A percentile compares a stretch with the other conserved stretches of the same genome.
phyloP scores from a whole-genome alignment of 257 asterid genomes.

The Nicotiana sylvestris region DNA sequence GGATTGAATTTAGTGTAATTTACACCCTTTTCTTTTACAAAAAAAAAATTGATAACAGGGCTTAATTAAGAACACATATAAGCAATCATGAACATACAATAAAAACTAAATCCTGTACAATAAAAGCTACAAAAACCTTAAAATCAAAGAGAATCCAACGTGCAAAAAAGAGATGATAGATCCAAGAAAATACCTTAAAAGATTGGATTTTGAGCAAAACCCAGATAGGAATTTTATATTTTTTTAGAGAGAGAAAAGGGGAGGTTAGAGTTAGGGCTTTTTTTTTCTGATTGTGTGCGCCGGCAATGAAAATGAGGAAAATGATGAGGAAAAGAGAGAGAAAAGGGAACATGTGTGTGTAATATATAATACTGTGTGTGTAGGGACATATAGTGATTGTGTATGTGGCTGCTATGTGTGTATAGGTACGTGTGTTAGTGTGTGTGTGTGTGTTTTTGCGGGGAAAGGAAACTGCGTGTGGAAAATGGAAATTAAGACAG shows the following conservation, averaged over 20 bases:
- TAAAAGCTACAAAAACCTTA: background rate
- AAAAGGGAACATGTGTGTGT: background rate
- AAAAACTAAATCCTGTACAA: background rate
- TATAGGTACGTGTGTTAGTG: background rate
- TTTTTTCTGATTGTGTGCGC: constrained; percentile 16
- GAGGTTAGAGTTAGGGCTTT: constrained; percentile 10
- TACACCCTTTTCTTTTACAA: background rate
- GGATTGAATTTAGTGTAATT: background rate
- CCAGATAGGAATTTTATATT: background rate
- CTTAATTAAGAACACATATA: background rate
- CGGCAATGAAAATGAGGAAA: constrained; percentile 18
- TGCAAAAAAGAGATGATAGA: background rate
- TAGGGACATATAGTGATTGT: background rate
- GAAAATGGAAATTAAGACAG: background rate
- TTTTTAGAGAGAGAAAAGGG: background rate
- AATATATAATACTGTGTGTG: background rate
- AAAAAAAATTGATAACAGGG: background rate
- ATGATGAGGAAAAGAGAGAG: background rate
- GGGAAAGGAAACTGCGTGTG: background rate
- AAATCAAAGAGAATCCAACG: background rate
- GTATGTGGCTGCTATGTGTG: constrained; percentile 8
- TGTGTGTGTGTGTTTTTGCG: background rate
- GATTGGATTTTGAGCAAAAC: background rate
- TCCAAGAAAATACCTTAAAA: constrained; percentile 13
- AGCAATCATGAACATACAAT: background rate